A percentile compares a stretch with the other conserved stretches of the same genome.
These are phyloP conservation scores for Acacia confusa DNA, from an alignment of 306 rosid species.

Conservation along the genomic window DNA sequence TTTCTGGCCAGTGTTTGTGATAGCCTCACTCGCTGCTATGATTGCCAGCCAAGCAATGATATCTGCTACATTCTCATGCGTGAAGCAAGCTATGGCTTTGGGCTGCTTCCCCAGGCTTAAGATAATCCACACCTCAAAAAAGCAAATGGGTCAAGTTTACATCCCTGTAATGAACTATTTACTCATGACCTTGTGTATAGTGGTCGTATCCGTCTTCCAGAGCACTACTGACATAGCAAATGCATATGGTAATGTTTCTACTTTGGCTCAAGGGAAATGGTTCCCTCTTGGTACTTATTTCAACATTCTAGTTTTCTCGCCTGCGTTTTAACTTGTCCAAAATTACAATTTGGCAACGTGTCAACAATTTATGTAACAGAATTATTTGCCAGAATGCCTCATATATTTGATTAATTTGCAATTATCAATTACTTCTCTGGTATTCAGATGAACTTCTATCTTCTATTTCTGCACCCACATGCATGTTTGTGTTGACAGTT, in stretches of 20 bases:
- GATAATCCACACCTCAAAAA: constrained; percentile 88
- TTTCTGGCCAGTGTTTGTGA: constrained; percentile 92
- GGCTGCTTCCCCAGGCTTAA: constrained; percentile 98
- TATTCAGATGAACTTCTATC: not conserved
- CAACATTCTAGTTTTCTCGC: constrained; percentile 10
- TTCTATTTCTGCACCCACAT: not conserved
- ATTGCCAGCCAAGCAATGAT: constrained; percentile 99
- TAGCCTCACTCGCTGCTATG: constrained; percentile 95
- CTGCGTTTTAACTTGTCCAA: constrained; percentile 11
- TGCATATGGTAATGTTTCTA: constrained; percentile 70
- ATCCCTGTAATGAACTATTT: constrained; percentile 91
- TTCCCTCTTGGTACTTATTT: not conserved
- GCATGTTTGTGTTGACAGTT: constrained; percentile 15
- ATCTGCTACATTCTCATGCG: constrained; percentile 96
- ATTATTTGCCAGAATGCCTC: not conserved
- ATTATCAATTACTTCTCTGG: not conserved
- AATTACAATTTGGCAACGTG: not conserved
- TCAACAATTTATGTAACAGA: not conserved
- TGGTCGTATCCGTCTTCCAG: constrained; percentile 75
- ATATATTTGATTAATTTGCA: not conserved
- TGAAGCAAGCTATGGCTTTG: constrained; percentile 97
- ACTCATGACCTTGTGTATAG: constrained; percentile 86
- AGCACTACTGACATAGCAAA: constrained; percentile 94
- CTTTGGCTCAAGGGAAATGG: constrained; percentile 3
- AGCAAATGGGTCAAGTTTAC: constrained; percentile 92